A percentile compares a stretch with the other conserved stretches of the same genome.
phyloP scores from a whole-genome alignment of 306 rosid species.

The Lathyrus aphaca region DNA sequence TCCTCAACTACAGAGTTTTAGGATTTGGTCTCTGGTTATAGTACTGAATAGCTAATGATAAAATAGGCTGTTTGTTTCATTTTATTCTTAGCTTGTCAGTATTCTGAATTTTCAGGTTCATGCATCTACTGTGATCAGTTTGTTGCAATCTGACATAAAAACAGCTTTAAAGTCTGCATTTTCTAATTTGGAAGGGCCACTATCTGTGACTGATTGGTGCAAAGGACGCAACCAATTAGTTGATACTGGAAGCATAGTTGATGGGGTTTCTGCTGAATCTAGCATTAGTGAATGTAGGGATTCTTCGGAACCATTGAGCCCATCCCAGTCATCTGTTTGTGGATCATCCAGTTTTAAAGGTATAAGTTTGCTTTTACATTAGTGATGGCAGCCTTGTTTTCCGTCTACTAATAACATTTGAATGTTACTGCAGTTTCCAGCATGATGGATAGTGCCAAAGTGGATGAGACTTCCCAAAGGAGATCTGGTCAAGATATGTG shows the following conservation, averaged over 20 bases:
- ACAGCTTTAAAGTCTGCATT: slow-evolving; percentile 94
- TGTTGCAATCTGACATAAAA: slow-evolving; percentile 94
- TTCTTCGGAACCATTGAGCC: slow-evolving; percentile 90
- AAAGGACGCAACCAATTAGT: slow-evolving; percentile 80
- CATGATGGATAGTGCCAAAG: slow-evolving; percentile 68
- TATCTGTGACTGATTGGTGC: slow-evolving; percentile 94
- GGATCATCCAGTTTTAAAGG: slow-evolving; percentile 85
- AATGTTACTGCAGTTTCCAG: slow-evolving; percentile 49
- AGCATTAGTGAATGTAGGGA: slow-evolving; percentile 82
- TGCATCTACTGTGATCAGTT: slow-evolving; percentile 78
- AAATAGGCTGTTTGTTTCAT: slow-evolving; percentile 23
- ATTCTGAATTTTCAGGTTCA: slow-evolving; percentile 65
- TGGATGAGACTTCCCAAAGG: slow-evolving; percentile 81
- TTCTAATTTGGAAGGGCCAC: slow-evolving; percentile 83
- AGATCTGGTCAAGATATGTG: slow-evolving; percentile 76
- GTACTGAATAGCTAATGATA: slow-evolving; percentile 29
- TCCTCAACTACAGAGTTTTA: slow-evolving; percentile 18
- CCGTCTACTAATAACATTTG: slow-evolving; percentile 36
- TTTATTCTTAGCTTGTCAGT: slow-evolving; percentile 36
- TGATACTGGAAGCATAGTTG: slow-evolving; percentile 66
- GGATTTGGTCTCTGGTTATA: slow-evolving; percentile 25
- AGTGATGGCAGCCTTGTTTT: slow-evolving; percentile 35
- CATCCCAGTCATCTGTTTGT: slow-evolving; percentile 82
- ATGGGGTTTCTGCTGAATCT: slow-evolving; percentile 86
- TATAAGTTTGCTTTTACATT: slow-evolving; percentile 36